Percentiles rank a stretch among this genome's conserved stretches.
These are phyloP conservation scores for Magnolia sinica DNA, from an alignment of 164 flowering plant species.

Conservation along the genomic window DNA sequence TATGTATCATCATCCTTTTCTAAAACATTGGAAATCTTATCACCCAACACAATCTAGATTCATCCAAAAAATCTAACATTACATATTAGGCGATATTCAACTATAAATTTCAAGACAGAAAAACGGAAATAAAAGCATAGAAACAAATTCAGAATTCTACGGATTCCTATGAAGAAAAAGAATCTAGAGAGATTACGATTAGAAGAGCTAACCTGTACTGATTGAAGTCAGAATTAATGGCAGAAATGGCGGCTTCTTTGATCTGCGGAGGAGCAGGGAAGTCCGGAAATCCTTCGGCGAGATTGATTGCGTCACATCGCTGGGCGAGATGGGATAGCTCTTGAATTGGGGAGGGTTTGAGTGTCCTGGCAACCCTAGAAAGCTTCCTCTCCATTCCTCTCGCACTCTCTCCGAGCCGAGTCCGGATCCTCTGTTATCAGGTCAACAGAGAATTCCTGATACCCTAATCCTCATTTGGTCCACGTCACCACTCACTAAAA, in stretches of 20 bases:
- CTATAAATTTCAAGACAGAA: not conserved
- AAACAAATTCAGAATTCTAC: not conserved
- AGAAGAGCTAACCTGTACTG: slow-evolving; percentile 57
- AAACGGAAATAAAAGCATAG: not conserved
- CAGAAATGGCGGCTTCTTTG: slow-evolving; percentile 69
- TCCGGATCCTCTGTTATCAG: too few species aligned
- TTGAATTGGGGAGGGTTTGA: slow-evolving; percentile 68
- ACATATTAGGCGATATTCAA: not conserved
- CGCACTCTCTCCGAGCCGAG: too few species aligned
- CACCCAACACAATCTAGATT: too few species aligned
- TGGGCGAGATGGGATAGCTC: slow-evolving; percentile 73
- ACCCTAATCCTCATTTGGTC: too few species aligned
- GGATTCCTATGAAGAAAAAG: not conserved
- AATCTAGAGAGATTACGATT: too few species aligned
- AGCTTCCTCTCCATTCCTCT: slow-evolving; percentile 35
- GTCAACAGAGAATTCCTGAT: too few species aligned
- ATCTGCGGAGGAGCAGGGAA: slow-evolving; percentile 63
- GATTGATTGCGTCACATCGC: slow-evolving; percentile 67
- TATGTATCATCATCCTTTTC: too few species aligned
- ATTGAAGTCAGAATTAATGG: slow-evolving; percentile 75
- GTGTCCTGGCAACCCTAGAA: slow-evolving; percentile 48
- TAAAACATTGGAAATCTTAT: too few species aligned
- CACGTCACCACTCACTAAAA: too few species aligned
- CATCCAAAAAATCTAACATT: too few species aligned
- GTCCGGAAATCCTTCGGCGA: slow-evolving; percentile 89